phyloP scores from a whole-genome alignment of 2,329 filamentous ascomycete genomes.

The Fusarium sp. region DNA sequence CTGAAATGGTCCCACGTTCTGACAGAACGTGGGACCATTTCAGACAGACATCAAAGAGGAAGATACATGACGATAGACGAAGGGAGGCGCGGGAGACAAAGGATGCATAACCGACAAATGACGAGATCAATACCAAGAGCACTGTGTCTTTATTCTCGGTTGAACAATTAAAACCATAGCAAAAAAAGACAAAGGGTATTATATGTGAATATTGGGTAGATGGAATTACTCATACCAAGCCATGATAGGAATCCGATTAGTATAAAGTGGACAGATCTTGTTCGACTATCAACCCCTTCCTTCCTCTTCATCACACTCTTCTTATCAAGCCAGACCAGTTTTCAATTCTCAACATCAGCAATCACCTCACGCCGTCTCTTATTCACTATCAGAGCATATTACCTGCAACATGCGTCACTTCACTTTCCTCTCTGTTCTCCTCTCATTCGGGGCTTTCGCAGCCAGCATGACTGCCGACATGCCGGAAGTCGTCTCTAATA shows the following conservation, averaged over 20 bases:
- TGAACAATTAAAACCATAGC: background rate
- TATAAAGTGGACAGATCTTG: background rate
- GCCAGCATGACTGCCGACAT: background rate
- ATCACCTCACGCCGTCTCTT: background rate
- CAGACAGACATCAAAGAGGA: background rate
- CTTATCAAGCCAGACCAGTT: background rate
- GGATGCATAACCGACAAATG: background rate
- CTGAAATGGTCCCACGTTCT: too few relatives aligned
- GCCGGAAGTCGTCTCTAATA: background rate
- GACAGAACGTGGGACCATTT: background rate
- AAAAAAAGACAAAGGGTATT: background rate
- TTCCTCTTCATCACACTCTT: background rate
- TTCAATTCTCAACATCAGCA: background rate
- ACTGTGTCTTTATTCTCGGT: background rate
- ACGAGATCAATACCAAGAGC: background rate
- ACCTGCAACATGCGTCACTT: background rate
- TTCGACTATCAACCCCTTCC: background rate
- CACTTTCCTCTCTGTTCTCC: background rate
- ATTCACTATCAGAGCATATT: background rate
- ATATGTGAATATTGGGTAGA: background rate
- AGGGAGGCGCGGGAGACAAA: background rate
- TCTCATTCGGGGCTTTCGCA: background rate
- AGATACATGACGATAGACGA: background rate
- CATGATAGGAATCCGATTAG: background rate
- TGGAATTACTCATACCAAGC: too few relatives aligned